These are phyloP conservation scores for Pseudocercospora fuligena DNA, from an alignment of 2,329 filamentous ascomycete species.

Conservation along the genomic window DNA sequence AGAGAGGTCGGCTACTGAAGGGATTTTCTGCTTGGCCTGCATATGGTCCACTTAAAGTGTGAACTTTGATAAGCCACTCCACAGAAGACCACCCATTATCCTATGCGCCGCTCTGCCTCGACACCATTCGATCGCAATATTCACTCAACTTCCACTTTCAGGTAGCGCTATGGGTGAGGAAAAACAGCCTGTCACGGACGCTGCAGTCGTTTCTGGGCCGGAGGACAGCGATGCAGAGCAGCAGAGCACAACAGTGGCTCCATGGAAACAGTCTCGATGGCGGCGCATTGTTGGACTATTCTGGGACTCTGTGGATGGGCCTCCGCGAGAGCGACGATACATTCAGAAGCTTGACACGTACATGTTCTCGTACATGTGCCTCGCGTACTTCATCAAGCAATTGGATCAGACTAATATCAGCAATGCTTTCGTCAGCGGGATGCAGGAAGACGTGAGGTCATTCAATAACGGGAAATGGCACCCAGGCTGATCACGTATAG, in stretches of 20 bases:
- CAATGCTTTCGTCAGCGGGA: conserved; percentile 50
- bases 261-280: conserved; percentile 14
- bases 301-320: conserved; percentile 18
- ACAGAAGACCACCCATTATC: background rate
- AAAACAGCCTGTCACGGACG: background rate
- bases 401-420: conserved; percentile 22
- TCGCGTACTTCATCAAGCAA: conserved; percentile 23
- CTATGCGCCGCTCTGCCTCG: background rate
- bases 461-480: background rate
- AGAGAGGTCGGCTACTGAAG: background rate
- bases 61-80: background rate
- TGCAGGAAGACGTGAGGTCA: conserved; percentile 44
- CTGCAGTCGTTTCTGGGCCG: background rate
- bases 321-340: conserved; percentile 20
- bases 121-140: background rate
- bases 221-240: background rate
- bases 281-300: conserved; percentile 16
- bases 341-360: conserved; percentile 19
- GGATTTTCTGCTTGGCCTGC: background rate
- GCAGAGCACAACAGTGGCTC: background rate
- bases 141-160: background rate
- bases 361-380: conserved; percentile 19
- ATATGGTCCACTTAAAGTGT: background rate
- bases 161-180: background rate
- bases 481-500: background rate